Base-by-base conservation (phyloP, 2,329 filamentous ascomycete genomes). In the Monilinia laxa region DNA sequence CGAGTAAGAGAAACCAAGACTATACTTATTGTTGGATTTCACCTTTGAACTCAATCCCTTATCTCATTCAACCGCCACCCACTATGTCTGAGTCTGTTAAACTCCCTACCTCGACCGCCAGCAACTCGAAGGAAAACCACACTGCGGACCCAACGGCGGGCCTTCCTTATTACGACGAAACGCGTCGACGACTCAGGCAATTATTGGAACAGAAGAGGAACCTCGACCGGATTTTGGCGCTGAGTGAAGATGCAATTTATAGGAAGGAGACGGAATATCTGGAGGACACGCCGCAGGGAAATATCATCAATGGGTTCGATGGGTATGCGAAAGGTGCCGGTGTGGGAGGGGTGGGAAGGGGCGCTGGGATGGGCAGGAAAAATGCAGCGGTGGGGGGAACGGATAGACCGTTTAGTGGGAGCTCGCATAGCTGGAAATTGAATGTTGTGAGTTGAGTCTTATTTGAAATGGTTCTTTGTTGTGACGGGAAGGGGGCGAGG, bases 271-370 rank as follows among this genome's bases (percentile, higher is more conserved):
- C 89, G 67, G 85, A 89, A 23, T 99, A 99, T 78, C 87, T 99
- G 62, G 94, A 98, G 78, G 92, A 92, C 74, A 96, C 93, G 5
- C 89, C 88, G 18, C 87, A 84, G 73, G 95, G 95, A 55, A 99
- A 99, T 80, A 98, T 99, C 76, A 94, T 99, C 77, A 93, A 91
- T 59, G 95, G 95, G 28, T 99, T 99, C 78, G 95, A 99, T 78
- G 96, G 93, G 77, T 99, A 98, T 80, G 96, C 97, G 82, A 99
- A 99, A 79, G 93, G 92, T 65, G 85, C 84, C 1, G 84, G 84
- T 4, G 83, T 88, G 6, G 83, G 86, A 71, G 82, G 83, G 25
- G 58, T 66, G 40, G 65, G 65, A 49, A 63, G 64, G 14, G 64
- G 64, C 4, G 84, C 84, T 5, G 83, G 87, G 14, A 83, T 86